Base-by-base conservation (phyloP, 2,329 filamentous ascomycete genomes). In the Fusarium pseudonygamai region DNA sequence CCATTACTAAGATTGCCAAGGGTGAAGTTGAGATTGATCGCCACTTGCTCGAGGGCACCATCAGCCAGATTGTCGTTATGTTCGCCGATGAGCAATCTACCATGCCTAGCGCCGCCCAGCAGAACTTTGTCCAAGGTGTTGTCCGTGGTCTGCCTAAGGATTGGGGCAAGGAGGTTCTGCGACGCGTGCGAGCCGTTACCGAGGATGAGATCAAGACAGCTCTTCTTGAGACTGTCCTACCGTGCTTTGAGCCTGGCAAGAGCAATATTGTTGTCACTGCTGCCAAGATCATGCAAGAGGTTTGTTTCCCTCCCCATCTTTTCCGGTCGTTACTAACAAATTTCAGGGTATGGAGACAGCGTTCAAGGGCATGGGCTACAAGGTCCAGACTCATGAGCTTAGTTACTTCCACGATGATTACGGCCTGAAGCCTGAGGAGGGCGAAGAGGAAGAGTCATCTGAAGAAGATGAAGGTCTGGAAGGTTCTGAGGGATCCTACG, bases 81-180 rank as follows among this genome's bases (percentile, higher is more conserved):
- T 93, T 97, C 79, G 96, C 95, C 4, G 94, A 97, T 76, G 93
- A 97, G 79, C 94, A 98, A 82, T 88, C 93, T 5, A 98, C 93
- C 2, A 93, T 97, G 87, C 89, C 92, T 12, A 90, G 88, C 47
- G 95, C 96, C 1, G 96, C 95, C 2, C 89, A 92, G 78, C 91
- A 93, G 75, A 96, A 94, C 79, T 99, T 97, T 81, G 87, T 95
- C 16, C 90, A 93, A 67, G 90, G 93, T 64, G 95, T 97, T 11
- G 88, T 98, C 55, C 89, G 92, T 20, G 92, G 90, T 4, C 85
- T 98, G 37, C 89, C 91, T 9, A 90, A 90, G 64, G 93, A 95
- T 56, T 97, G 94, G 86, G 93, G 91, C 76, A 90, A 92, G 76
- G 88, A 90, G 78, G 89, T 97, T 74, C 85, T 99, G 73, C 90